Conservation (phyloP, 2,329 filamentous ascomycete genomes). For the Penicillium sp. region DNA sequence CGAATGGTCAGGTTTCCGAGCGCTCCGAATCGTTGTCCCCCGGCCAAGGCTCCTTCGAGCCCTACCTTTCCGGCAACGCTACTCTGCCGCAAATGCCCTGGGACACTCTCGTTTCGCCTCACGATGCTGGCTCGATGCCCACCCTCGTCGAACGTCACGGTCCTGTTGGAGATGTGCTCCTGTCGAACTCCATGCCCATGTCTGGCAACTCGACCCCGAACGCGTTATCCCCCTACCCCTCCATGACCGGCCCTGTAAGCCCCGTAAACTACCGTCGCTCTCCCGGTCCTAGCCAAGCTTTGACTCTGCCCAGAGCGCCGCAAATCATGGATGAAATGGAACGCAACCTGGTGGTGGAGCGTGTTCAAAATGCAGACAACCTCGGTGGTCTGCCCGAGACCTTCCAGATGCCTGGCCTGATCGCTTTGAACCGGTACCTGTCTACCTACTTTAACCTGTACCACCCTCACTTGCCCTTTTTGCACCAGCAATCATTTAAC, state of each 20-base stretch:
- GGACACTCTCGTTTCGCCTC: slow-evolving; percentile 79
- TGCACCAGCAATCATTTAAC: slow-evolving; percentile 88
- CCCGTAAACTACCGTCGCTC: slow-evolving; percentile 70
- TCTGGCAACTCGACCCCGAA: slow-evolving; percentile 70
- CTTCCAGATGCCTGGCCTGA: slow-evolving; percentile 80
- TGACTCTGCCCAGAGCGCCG: slow-evolving; percentile 69
- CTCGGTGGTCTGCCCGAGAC: slow-evolving; percentile 82
- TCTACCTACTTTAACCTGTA: slow-evolving; percentile 97
- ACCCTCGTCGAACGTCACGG: slow-evolving; percentile 67
- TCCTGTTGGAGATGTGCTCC: slow-evolving; percentile 61
- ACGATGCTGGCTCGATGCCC: slow-evolving; percentile 61
- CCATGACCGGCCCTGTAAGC: slow-evolving; percentile 66
- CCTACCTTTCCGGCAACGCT: slow-evolving; percentile 75
- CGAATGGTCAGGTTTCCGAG: slow-evolving; percentile 50
- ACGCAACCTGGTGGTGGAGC: slow-evolving; percentile 79
- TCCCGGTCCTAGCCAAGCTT: slow-evolving; percentile 65
- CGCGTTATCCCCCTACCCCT: slow-evolving; percentile 70
- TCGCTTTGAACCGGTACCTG: slow-evolving; percentile 84
- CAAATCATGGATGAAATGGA: slow-evolving; percentile 84
- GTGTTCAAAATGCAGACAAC: slow-evolving; percentile 76
- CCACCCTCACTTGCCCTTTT: slow-evolving; percentile 92
- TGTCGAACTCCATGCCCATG: slow-evolving; percentile 69
- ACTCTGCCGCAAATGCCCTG: slow-evolving; percentile 85
- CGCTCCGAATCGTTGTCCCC: slow-evolving; percentile 67
- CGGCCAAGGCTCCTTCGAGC: slow-evolving; percentile 66